Base-by-base conservation (phyloP, 2,329 filamentous ascomycete species). In the Plenodomus biglobosus region DNA sequence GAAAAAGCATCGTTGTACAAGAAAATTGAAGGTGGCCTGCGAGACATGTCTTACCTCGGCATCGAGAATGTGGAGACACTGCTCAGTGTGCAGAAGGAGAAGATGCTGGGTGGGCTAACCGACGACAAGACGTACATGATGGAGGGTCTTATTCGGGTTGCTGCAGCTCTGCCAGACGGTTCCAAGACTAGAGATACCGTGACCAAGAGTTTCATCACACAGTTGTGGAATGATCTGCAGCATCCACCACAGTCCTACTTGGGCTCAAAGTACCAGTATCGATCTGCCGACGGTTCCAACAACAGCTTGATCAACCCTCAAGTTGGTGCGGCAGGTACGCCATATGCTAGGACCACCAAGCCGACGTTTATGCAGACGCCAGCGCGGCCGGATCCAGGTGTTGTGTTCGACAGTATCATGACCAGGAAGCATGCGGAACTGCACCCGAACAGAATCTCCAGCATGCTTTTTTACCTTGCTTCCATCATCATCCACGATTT, bases 391-490 rank as follows among this genome's bases (percentile, higher is more conserved):
- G 86, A 88, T 41, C 79, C 86, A 0, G 82, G 81, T 16, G 73
- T 85, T 13, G 73, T 90, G 2, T 90, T 90, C 50, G 86, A 89
- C 66, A 80, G 80, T 18, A 64, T 88, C 20, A 80, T 89, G 77
- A 83, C 81, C 15, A 80, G 86, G 20, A 78, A 80, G 49, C 71
- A 77, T n/a, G 82, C 83, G 52, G 78, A 82, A 52, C 76, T 83
- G 45, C 87, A 90, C 64, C 84, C 85, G 0, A 86, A 86, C 42
- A 80, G 83, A n/a, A 84, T 91, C 35, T 90, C 86, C 0, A 86
- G 84, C 58, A 83, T 90, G 73, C 74, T 92, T 15, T 90, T 89
- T 68, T 90, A 90, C 56, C 75, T 88, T 37, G 88, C 87, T 0
- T 83, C 85, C 6, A 86, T 92, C 60, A 79, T 80, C 60, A 79